These are phyloP conservation scores for Pseudocercospora fijiensis DNA, from an alignment of 2,329 filamentous ascomycete genomes.

Conservation along the genomic window DNA sequence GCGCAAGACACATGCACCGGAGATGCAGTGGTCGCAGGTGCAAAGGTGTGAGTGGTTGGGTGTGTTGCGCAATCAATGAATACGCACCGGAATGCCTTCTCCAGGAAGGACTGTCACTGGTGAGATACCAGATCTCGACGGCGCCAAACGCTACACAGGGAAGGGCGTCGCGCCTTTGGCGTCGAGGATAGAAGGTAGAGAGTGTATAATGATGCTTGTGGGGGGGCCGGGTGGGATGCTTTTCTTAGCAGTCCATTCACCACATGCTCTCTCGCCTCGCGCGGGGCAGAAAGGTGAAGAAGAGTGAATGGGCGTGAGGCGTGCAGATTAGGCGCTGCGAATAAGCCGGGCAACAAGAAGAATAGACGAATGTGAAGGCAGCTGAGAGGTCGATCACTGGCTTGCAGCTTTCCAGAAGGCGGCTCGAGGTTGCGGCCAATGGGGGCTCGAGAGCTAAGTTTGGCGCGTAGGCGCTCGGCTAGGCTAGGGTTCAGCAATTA, in stretches of 20 bases:
- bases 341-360: conserved; percentile 14
- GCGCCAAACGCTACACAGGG: conserved; percentile 34
- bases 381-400: conserved; percentile 17
- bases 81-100: conserved; percentile 38
- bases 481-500: conserved; percentile 25
- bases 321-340: conserved; percentile 19
- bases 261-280: conserved; percentile 34
- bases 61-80: conserved; percentile 26
- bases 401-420: conserved; percentile 18
- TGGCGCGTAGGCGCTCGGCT: conserved; percentile 11
- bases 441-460: conserved; percentile 9
- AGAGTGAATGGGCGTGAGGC: conserved; percentile 21
- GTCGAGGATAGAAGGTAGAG: conserved; percentile 23
- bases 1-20: conserved; percentile 19
- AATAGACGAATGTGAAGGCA: conserved; percentile 20
- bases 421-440: conserved; percentile 21
- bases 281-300: conserved; percentile 10
- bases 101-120: conserved; percentile 36
- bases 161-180: conserved; percentile 30
- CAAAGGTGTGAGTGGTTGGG: conserved; percentile 17
- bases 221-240: conserved; percentile 25
- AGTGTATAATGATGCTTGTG: conserved; percentile 22
- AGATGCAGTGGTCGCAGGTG: conserved; percentile 19
- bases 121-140: conserved; percentile 37
- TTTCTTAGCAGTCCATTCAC: conserved; percentile 34